These are phyloP conservation scores for Aspergillus viridinutans DNA, from an alignment of 2,329 filamentous ascomycete species.

Conservation along the genomic window DNA sequence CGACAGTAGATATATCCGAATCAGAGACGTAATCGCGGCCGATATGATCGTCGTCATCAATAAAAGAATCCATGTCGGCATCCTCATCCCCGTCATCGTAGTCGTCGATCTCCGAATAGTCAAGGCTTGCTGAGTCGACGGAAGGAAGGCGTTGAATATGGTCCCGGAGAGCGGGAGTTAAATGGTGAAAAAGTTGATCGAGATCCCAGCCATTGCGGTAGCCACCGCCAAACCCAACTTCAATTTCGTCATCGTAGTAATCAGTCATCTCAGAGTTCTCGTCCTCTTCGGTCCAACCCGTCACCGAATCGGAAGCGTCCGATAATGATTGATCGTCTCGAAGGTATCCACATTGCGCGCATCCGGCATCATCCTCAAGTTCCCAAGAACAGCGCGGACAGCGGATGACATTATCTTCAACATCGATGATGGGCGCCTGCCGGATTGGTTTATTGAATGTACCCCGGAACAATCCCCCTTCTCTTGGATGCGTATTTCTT, in stretches of 20 bases:
- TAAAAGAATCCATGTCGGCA: slow-evolving; percentile 33
- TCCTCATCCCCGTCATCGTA: slow-evolving; percentile 27
- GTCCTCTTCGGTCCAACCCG: slow-evolving; percentile 45
- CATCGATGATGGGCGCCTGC: slow-evolving; percentile 48
- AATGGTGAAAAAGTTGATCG: background rate
- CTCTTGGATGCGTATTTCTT: slow-evolving; percentile 45
- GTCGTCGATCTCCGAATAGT: slow-evolving; percentile 16
- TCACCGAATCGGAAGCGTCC: slow-evolving; percentile 32
- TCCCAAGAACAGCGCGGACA: slow-evolving; percentile 63
- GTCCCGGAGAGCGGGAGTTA: background rate
- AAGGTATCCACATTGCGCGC: slow-evolving; percentile 53
- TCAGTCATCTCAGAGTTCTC: slow-evolving; percentile 41
- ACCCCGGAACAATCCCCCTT: slow-evolving; percentile 61
- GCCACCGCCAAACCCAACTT: slow-evolving; percentile 29
- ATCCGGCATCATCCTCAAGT: slow-evolving; percentile 55
- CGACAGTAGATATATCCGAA: slow-evolving; percentile 32
- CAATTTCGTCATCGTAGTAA: slow-evolving; percentile 29
- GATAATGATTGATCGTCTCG: slow-evolving; percentile 41
- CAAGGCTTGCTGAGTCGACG: background rate
- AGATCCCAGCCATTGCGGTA: slow-evolving; percentile 19
- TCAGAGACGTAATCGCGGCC: slow-evolving; percentile 18
- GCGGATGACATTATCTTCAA: slow-evolving; percentile 57
- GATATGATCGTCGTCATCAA: slow-evolving; percentile 26
- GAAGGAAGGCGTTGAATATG: background rate
- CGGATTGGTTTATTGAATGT: slow-evolving; percentile 43